Percentiles rank a stretch among this genome's conserved stretches.
Evolutionary conservation across 2,329 filamentous ascomycete species (phyloP).

Genomic region (Dactylonectria macrodidyma): DNA sequence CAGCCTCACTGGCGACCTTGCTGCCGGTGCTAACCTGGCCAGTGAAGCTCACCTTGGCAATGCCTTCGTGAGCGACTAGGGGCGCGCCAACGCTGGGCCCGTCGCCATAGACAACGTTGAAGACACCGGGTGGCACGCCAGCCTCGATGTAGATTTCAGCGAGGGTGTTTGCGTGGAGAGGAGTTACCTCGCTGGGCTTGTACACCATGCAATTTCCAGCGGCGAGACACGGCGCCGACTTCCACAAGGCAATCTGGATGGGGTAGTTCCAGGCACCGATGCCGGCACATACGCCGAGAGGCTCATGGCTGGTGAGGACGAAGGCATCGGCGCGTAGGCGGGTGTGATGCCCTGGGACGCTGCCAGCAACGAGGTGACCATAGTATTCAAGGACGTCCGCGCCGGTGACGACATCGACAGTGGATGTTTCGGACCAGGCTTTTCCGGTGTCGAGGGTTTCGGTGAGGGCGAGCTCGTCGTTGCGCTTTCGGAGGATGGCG

Average conservation of each 20-base stretch:
- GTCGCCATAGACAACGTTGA: conserved; percentile 88
- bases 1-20: conserved; percentile 84
- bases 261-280: conserved; percentile 96
- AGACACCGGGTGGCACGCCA: conserved; percentile 84
- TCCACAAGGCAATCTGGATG: conserved; percentile 92
- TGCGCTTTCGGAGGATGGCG: conserved; percentile 79
- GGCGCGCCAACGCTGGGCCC: conserved; percentile 81
- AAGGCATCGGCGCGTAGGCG: conserved; percentile 82
- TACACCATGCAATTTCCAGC: conserved; percentile 94
- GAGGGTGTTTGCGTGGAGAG: conserved; percentile 83
- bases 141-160: conserved; percentile 85
- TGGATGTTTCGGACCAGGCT: conserved; percentile 86
- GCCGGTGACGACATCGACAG: conserved; percentile 86
- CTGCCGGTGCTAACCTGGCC: conserved; percentile 87
- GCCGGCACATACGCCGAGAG: conserved; percentile 86
- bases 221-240: conserved; percentile 87
- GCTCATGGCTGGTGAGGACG: conserved; percentile 86
- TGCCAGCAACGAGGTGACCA: conserved; percentile 83
- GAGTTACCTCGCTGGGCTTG: conserved; percentile 90
- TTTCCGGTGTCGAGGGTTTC: conserved; percentile 93
- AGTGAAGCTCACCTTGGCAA: conserved; percentile 92
- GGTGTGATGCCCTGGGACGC: conserved; percentile 85
- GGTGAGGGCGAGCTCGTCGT: conserved; percentile 83
- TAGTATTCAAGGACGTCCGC: conserved; percentile 91
- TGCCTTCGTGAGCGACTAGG: conserved; percentile 78